Conservation (phyloP, 768 basidiomycete genomes). For the Hydnum rufescens region DNA sequence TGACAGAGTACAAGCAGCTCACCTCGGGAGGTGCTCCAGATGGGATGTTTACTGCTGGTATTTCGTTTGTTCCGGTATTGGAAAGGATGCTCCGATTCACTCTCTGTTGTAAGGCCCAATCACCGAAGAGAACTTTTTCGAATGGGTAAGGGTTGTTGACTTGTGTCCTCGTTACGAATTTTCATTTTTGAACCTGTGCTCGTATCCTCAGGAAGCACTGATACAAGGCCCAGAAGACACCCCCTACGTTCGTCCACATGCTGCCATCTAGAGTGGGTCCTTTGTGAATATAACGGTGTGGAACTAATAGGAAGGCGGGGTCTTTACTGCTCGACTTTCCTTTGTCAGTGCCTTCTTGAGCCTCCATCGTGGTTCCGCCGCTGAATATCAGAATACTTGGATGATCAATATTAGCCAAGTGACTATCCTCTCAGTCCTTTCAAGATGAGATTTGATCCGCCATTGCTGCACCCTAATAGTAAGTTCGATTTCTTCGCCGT, state of each 20-base stretch:
- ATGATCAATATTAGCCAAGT: conserved; percentile 34
- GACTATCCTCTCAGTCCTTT: conserved; percentile 97
- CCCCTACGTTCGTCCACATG: conserved; percentile 69
- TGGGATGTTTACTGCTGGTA: conserved; percentile 86
- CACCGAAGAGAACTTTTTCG: conserved; percentile 84
- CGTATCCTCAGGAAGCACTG: conserved; percentile 80
- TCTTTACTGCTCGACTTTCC: conserved; percentile 78
- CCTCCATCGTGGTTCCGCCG: neutral
- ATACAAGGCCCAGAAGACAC: conserved; percentile 89
- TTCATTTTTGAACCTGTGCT: neutral
- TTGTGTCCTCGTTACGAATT: neutral
- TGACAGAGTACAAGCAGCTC: conserved; percentile 85
- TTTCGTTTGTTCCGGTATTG: neutral
- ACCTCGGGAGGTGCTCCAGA: conserved; percentile 74
- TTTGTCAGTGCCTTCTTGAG: conserved; percentile 55
- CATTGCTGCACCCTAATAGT: conserved; percentile 96
- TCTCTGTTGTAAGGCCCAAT: conserved; percentile 41
- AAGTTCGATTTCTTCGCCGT: conserved; percentile 16
- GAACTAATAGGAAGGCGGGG: conserved; percentile 61
- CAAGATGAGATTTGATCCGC: conserved; percentile 98
- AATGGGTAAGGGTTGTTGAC: conserved; percentile 3
- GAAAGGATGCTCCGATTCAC: neutral
- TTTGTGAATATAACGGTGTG: neutral
- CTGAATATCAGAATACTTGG: neutral
- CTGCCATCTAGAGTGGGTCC: neutral